Evolutionary conservation across 1,284 basidiomycete genomes (phyloP), one percentile per base, ranked within the genome.

Genomic region (Neonothopanus nambi): DNA sequence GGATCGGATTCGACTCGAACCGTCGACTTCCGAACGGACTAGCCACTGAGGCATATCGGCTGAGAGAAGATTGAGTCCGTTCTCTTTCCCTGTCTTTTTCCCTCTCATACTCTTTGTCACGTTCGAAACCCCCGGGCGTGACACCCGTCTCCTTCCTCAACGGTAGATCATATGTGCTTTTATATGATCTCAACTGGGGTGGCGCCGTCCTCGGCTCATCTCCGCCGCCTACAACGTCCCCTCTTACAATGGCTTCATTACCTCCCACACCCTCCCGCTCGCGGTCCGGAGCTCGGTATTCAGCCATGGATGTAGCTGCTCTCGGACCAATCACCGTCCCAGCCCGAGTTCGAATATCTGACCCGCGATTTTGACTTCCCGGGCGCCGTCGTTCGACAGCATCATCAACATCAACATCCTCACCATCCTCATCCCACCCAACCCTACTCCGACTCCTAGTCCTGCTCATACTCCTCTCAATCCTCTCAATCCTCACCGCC

Each of bases 251-350:
- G 53, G n/a, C 59, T 1, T 57, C 24, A 54, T 57, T 41, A 60
- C 57, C 40, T 59, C 47, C 30, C 33, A 57, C 57, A 48, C 58
- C 62, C 15, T 59, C 63, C 9, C 57, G 58, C 17, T 59, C 62
- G 15, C 57, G 63, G 2, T 60, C 59, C 12, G 63, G 62, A 23
- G 56, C 56, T 26, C 63, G 61, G 56, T 73, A 74, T 17, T 71
- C 62, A 3, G 77, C 79, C 78, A 83, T 81, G 1, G 80, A 81
- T 0, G 80, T 82, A 18, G 74, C 67, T 4, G 81, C 77, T 40
- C 81, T 66, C 51, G 57, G 66, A 46, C 52, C 56, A 43, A 52
- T 36, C 59, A 37, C 61, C 57, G 44, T 65, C 55, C 57, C 52
- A 5, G 59, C 51, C 15, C 59, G 26, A 20, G 52, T 45, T 20